Evolutionary conservation across 495 filamentous ascomycete species (phyloP).

Genomic region (Beverwykella pulmonaria): DNA sequence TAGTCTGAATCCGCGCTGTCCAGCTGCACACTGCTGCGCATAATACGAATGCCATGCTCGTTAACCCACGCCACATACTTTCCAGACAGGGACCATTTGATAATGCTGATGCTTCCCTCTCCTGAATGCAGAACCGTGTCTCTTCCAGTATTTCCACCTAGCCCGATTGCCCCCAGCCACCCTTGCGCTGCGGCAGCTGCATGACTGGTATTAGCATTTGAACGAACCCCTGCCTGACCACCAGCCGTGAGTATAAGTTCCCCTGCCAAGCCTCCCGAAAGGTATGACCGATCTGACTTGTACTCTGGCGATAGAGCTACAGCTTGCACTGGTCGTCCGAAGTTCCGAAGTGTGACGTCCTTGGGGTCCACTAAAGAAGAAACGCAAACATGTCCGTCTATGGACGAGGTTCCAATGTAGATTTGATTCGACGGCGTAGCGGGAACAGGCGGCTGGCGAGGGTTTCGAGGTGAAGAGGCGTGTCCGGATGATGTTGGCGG

Average conservation of each 20-base stretch:
- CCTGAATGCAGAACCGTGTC: slow-evolving; percentile 89
- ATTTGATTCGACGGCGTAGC: slow-evolving; percentile 81
- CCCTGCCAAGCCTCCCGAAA: slow-evolving; percentile 89
- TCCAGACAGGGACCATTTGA: slow-evolving; percentile 90
- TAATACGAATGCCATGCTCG: slow-evolving; percentile 95
- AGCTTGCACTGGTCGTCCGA: slow-evolving; percentile 86
- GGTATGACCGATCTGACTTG: slow-evolving; percentile 79
- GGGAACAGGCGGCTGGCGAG: slow-evolving; percentile 58
- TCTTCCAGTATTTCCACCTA: slow-evolving; percentile 76
- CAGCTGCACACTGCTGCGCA: slow-evolving; percentile 84
- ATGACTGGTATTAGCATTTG: slow-evolving; percentile 77
- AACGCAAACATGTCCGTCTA: slow-evolving; percentile 93
- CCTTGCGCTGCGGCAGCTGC: slow-evolving; percentile 82
- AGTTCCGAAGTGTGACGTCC: slow-evolving; percentile 88
- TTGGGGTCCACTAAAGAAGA: slow-evolving; percentile 74
- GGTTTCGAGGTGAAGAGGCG: slow-evolving; percentile 51
- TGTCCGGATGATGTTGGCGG: slow-evolving; percentile 54
- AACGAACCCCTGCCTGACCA: slow-evolving; percentile 73
- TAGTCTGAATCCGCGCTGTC: slow-evolving; percentile 75
- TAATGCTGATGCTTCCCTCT: slow-evolving; percentile 85
- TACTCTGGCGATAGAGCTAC: slow-evolving; percentile 92
- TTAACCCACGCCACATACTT: slow-evolving; percentile 93
- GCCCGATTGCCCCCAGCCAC: slow-evolving; percentile 83
- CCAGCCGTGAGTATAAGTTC: slow-evolving; percentile 87
- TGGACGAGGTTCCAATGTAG: slow-evolving; percentile 88